Conservation (phyloP, 2,329 filamentous ascomycete genomes). For the Xylaria polymorpha region DNA sequence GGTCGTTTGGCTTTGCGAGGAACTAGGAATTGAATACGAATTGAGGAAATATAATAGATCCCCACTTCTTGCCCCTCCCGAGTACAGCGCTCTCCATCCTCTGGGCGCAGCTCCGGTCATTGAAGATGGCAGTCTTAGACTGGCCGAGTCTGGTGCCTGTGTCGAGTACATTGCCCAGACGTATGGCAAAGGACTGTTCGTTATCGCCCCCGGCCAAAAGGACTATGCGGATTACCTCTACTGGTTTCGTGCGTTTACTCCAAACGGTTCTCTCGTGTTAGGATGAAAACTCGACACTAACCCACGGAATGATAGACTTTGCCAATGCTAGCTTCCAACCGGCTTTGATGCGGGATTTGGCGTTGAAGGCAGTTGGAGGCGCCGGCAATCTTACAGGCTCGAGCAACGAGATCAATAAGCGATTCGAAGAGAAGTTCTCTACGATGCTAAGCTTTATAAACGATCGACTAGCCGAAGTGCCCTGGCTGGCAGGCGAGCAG, state of each 20-base stretch:
- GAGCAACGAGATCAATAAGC: slow-evolving; percentile 48
- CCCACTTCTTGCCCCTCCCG: slow-evolving; percentile 23
- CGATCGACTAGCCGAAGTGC: slow-evolving; percentile 57
- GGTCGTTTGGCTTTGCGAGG: slow-evolving; percentile 38
- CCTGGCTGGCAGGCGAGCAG: slow-evolving; percentile 69
- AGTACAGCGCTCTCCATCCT: slow-evolving; percentile 30
- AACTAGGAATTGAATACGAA: slow-evolving; percentile 35
- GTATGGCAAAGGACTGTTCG: slow-evolving; percentile 30
- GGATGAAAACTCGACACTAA: not conserved
- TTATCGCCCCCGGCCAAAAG: slow-evolving; percentile 25
- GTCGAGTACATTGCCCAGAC: slow-evolving; percentile 37
- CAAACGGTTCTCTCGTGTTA: not conserved
- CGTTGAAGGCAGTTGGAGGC: slow-evolving; percentile 1
- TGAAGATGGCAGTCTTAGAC: slow-evolving; percentile 30
- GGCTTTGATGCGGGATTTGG: slow-evolving; percentile 16
- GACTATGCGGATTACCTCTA: slow-evolving; percentile 39
- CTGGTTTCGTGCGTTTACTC: slow-evolving; percentile 38
- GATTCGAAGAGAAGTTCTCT: slow-evolving; percentile 51
- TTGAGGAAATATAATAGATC: slow-evolving; percentile 27
- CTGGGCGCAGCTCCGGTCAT: slow-evolving; percentile 35
- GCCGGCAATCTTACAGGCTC: slow-evolving; percentile 34
- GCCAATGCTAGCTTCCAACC: slow-evolving; percentile 52
- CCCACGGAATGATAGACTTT: slow-evolving; percentile 56
- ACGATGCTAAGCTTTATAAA: slow-evolving; percentile 60
- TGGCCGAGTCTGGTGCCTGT: slow-evolving; percentile 34